Conservation (phyloP, 306 rosid species). For the Dicorynia guianensis region DNA sequence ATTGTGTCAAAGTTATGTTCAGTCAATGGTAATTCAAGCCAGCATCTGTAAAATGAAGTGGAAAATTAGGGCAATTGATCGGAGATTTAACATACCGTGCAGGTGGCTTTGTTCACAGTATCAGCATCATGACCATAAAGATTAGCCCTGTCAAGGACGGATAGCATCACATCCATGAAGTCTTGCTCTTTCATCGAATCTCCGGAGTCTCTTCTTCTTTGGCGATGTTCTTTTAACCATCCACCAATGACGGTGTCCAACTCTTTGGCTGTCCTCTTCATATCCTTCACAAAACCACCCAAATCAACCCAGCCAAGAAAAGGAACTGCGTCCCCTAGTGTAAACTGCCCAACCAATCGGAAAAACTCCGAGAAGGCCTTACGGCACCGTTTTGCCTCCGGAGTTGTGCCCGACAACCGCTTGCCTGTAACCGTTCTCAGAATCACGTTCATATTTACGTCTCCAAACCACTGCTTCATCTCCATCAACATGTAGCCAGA, state of each 20-base stretch:
- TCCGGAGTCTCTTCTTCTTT: background rate
- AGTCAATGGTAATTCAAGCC: too few species aligned
- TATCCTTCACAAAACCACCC: slow-evolving; percentile 58
- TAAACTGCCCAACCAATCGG: slow-evolving; percentile 30
- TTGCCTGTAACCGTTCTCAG: too few species aligned
- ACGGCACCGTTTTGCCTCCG: slow-evolving; percentile 2
- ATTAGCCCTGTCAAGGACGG: background rate
- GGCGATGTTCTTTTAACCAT: slow-evolving; percentile 63
- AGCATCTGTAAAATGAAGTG: too few species aligned
- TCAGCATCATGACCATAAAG: slow-evolving; percentile 48
- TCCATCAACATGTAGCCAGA: slow-evolving; percentile 28
- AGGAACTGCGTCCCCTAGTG: slow-evolving; percentile 55
- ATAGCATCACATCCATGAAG: slow-evolving; percentile 52
- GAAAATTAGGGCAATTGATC: too few species aligned
- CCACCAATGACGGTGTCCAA: slow-evolving; percentile 39
- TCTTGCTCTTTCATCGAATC: slow-evolving; percentile 34
- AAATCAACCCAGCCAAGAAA: slow-evolving; percentile 55
- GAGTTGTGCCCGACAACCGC: background rate
- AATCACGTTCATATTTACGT: slow-evolving; percentile 40
- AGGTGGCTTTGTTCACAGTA: slow-evolving; percentile 56
- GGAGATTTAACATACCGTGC: slow-evolving; percentile 40
- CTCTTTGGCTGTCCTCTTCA: slow-evolving; percentile 42
- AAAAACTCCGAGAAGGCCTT: slow-evolving; percentile 43
- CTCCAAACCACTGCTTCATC: slow-evolving; percentile 54
- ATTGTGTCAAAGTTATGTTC: too few species aligned